Percentiles rank a stretch among this genome's conserved stretches.
Conservation (phyloP, 2,329 filamentous ascomycete species). For the Fusarium incarnatum region DNA sequence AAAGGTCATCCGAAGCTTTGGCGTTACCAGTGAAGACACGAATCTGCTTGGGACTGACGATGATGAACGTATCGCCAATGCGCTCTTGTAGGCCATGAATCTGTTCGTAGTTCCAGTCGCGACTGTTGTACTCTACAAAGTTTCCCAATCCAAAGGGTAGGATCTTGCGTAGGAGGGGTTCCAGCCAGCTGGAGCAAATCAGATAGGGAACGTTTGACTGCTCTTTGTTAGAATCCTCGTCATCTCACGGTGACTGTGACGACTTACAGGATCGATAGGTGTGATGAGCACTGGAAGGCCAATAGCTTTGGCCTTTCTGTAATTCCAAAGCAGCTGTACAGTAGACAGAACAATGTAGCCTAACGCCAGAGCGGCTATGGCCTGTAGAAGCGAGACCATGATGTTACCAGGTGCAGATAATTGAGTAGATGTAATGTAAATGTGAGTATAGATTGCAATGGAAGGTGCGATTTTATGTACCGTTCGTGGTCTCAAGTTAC, state of each 20-base stretch:
- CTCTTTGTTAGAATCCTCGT: not conserved
- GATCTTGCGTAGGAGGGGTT: slow-evolving; percentile 17
- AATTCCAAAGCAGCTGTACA: slow-evolving; percentile 26
- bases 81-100: slow-evolving; percentile 34
- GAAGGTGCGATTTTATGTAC: slow-evolving; percentile 11
- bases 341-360: slow-evolving; percentile 13
- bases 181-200: slow-evolving; percentile 24
- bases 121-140: slow-evolving; percentile 41
- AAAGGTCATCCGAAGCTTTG: slow-evolving; percentile 32
- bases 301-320: slow-evolving; percentile 27
- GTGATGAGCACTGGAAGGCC: slow-evolving; percentile 35
- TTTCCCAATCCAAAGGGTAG: slow-evolving; percentile 25
- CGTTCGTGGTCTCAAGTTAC: not conserved
- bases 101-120: slow-evolving; percentile 41
- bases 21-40: slow-evolving; percentile 37
- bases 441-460: not conserved
- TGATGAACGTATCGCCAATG: slow-evolving; percentile 41
- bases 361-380: slow-evolving; percentile 1
- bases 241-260: not conserved
- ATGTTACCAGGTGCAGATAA: not conserved
- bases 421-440: not conserved
- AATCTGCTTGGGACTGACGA: slow-evolving; percentile 38
- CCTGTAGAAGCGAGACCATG: slow-evolving; percentile 18
- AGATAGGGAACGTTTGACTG: slow-evolving; percentile 30
- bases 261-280: slow-evolving; percentile 30